Evolutionary conservation across 257 asterid species (phyloP).

Genomic region (Solanum bulbocastanum): DNA sequence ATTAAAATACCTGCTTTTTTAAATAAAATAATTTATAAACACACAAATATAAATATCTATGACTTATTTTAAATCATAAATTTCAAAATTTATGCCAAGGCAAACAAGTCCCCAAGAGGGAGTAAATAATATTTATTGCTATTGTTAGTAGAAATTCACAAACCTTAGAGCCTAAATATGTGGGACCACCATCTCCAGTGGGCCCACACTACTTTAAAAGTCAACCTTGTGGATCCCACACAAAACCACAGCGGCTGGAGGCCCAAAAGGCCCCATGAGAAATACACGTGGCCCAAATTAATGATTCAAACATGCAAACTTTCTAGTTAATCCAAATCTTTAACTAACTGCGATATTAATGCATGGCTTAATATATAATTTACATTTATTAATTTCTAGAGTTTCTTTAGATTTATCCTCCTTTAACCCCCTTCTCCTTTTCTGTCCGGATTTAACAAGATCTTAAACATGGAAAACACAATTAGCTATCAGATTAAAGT

Average conservation of each 20-base stretch:
- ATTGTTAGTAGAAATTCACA: no score
- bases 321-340: background rate
- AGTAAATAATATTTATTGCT: background rate
- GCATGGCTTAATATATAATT: background rate
- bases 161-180: background rate
- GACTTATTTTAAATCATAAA: no score
- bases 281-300: background rate
- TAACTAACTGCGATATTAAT: background rate
- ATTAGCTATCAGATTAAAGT: background rate
- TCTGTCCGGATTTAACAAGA: background rate
- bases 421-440: background rate
- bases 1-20: no score
- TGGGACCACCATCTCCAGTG: background rate
- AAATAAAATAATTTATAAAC: no score
- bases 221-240: background rate
- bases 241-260: background rate
- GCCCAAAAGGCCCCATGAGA: background rate
- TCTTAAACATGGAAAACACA: background rate
- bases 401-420: background rate
- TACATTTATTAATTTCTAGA: background rate
- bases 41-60: background rate
- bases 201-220: background rate
- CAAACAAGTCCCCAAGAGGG: background rate
- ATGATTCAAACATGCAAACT: background rate
- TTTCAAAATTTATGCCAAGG: background rate